Evolutionary conservation across 106 monocot genomes (phyloP).

Genomic region (Phalaenopsis aphrodite): DNA sequence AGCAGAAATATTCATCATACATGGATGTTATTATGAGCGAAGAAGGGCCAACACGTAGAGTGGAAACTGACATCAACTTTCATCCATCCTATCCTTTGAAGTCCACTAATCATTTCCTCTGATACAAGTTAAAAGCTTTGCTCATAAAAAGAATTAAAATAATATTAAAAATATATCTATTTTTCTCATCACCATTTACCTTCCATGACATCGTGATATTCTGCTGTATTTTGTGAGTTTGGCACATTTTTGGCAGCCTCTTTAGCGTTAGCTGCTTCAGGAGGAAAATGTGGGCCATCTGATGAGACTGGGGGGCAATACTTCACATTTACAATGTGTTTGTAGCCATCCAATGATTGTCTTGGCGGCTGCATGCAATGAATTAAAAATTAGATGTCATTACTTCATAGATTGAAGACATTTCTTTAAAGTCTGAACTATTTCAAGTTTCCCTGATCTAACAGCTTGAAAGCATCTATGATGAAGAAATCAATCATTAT

Average conservation of each 20-base stretch:
- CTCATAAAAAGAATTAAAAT: not conserved
- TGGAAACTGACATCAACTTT: constrained; percentile 98
- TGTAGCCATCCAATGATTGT: constrained; percentile 76
- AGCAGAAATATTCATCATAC: constrained; percentile 27
- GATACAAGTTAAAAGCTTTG: constrained; percentile 10
- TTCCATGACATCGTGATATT: constrained; percentile 79
- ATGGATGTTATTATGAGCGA: constrained; percentile 94
- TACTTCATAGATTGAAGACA: not conserved
- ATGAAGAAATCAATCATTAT: too few species aligned
- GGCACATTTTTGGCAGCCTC: constrained; percentile 47
- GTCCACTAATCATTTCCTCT: constrained; percentile 94
- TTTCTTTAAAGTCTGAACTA: not conserved
- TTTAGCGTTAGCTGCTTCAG: constrained; percentile 55
- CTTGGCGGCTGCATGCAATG: constrained; percentile 51
- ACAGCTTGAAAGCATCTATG: not conserved
- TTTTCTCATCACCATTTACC: constrained; percentile 24
- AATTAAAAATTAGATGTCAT: not conserved
- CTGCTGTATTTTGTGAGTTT: constrained; percentile 36
- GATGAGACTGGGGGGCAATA: constrained; percentile 54
- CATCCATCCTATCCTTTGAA: constrained; percentile 92
- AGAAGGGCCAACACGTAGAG: constrained; percentile 76
- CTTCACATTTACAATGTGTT: constrained; percentile 73
- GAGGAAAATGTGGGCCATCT: constrained; percentile 60
- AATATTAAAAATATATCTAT: not conserved
- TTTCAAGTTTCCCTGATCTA: not conserved